phyloP scores from a whole-genome alignment of 345 rosid species.

The Eutrema yunnanense region DNA sequence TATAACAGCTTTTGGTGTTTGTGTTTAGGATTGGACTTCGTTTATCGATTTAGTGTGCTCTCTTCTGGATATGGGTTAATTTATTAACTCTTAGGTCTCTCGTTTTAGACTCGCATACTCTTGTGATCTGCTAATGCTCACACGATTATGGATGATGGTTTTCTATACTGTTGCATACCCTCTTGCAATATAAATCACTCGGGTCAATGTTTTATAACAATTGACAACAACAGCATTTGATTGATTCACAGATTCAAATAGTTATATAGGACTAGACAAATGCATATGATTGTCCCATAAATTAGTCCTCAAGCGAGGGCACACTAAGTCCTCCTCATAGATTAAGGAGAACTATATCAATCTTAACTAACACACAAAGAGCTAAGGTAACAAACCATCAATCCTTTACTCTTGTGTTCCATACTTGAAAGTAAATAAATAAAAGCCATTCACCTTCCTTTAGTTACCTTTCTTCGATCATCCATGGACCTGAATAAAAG shows the following conservation, averaged over 20 bases:
- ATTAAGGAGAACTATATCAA: not conserved
- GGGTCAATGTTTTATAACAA: not conserved
- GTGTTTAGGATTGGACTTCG: not conserved
- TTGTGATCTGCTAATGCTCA: slow-evolving; percentile 7
- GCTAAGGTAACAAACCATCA: slow-evolving; percentile 4
- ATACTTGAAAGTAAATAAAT: slow-evolving; percentile 4
- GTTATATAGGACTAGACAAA: not conserved
- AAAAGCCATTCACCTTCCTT: slow-evolving; percentile 1
- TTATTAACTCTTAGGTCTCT: slow-evolving; percentile 5
- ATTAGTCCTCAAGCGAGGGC: slow-evolving; percentile 17
- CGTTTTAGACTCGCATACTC: not conserved
- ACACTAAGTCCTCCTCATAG: slow-evolving; percentile 2
- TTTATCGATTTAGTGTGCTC: not conserved
- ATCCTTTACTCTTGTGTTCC: not conserved
- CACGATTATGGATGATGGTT: not conserved
- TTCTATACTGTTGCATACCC: not conserved
- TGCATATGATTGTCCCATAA: not conserved
- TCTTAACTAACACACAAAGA: slow-evolving; percentile 14
- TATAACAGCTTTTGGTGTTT: not conserved
- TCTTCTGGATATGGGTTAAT: slow-evolving; percentile 13
- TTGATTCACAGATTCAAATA: not conserved
- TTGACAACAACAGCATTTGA: not conserved
- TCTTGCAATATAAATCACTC: not conserved
- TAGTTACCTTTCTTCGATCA: not conserved
- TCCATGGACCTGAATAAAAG: slow-evolving; percentile 5